Base-by-base conservation (phyloP, 1,284 basidiomycete species). In the Trametes versicolor region DNA sequence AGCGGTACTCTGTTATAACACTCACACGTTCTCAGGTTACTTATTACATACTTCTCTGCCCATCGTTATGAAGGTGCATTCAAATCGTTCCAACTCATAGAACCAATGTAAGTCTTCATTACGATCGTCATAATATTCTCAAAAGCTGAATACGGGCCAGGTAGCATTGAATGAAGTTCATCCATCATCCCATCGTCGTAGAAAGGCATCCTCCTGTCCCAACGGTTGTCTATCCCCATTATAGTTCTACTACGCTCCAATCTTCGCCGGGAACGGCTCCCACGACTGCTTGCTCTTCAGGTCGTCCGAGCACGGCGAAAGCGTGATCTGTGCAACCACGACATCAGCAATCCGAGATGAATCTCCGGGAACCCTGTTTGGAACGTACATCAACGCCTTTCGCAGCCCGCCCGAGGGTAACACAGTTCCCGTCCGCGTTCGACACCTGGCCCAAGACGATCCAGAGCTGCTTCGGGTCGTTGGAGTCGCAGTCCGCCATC, bases 351-450 rank as follows among this genome's bases (percentile, higher is more conserved):
- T 25, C 37, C 13, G 1, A 17, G 13, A 4, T 23, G n/a, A 10
- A 0, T 21, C 13, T 13, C 3, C 27, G 9, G 19, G 12, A 8
- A 19, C 15, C 25, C 19, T 8, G n/a, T 36, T 5, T 2, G 15
- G 21, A 29, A 62, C 56, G 15, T 54, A 65, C 64, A 5, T 36
- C 2, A 0, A 63, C 67, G 17, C 36, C 41, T 19, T 58, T 49
- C 12, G 64, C 64, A 8, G 67, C 47, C 45, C 62, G 48, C 19
- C 67, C 67, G 13, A 68, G 58, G 1, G 67, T 63, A 10, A 65
- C 27, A 55, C 67, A 68, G 63, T 68, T 68, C 15, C 67, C 67
- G 29, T 68, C 67, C 27, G 63, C 64, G 41, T 68, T 68, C 21
- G 67, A 68, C 39, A 68, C 43, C 39, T 53, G 43, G 41, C 29